Evolutionary conservation across 192 early-diverging fungal species (phyloP).

Genomic region (Oehlia diaphana): DNA sequence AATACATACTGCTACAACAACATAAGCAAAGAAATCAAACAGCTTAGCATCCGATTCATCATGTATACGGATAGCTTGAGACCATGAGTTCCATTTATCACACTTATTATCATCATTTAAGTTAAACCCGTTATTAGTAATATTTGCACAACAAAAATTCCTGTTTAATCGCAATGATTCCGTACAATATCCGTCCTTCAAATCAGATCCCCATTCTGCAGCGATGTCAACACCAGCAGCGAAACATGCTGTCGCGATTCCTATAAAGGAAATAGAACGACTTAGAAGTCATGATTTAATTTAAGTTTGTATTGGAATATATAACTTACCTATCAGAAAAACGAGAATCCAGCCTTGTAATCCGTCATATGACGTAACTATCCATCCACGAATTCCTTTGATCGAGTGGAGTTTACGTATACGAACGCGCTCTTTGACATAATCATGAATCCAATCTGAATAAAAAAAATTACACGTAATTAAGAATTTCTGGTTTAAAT

Average conservation of each 20-base stretch:
- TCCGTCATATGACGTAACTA: constrained; percentile 60
- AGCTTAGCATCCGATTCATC: background rate
- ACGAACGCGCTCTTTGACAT: constrained; percentile 54
- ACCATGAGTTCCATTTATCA: background rate
- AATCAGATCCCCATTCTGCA: constrained; percentile 88
- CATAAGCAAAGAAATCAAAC: constrained; percentile 11
- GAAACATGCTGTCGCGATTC: constrained; percentile 72
- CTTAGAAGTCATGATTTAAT: background rate
- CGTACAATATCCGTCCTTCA: constrained; percentile 80
- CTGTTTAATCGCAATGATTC: constrained; percentile 82
- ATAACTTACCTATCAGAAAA: constrained; percentile 62
- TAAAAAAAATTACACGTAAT: background rate
- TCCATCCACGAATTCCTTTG: constrained; percentile 45
- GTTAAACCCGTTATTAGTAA: background rate
- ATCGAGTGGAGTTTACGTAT: constrained; percentile 34
- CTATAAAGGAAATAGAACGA: constrained; percentile 25
- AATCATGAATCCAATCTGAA: constrained; percentile 69
- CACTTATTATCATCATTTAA: background rate
- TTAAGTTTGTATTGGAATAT: constrained; percentile 18
- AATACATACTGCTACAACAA: constrained; percentile 4
- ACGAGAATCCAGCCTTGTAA: constrained; percentile 86
- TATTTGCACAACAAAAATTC: constrained; percentile 85
- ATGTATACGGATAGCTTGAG: background rate
- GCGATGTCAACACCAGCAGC: constrained; percentile 85
- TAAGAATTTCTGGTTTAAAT: constrained; percentile 24